Base-by-base conservation (phyloP, 495 filamentous ascomycete genomes). In the Jackrogersella minutella region DNA sequence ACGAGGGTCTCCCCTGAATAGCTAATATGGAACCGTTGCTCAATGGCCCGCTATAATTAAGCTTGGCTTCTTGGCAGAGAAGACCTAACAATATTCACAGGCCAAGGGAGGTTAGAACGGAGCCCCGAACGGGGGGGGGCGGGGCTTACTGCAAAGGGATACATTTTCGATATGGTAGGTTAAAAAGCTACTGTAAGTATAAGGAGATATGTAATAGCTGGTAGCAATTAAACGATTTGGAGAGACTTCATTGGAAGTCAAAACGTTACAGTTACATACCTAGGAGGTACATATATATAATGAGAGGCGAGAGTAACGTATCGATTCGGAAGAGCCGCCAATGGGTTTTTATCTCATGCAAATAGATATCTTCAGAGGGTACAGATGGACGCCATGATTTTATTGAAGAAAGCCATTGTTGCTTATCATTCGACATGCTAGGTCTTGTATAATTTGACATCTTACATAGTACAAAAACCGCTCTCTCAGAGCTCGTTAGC, bases 1-100 rank as follows among this genome's bases (percentile, higher is more conserved):
- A 65, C 66, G 62, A 64, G 66, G 66, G 51, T 37, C 36, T 22
- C 61, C 66, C 66, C 61, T 69, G 66, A 58, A 61, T 39, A 7
- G 43, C 50, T 62, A 69, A 69, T 65, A 69, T 65, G 62, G 61
- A 65, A 61, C 51, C 55, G 36, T 58, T 44, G 44, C 34, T 41
- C 50, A 53, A 58, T 57, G 66, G 46, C 34, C 56, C 60, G 43
- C 55, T 41, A 43, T 14, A 56, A 60, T 53, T n/a, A 50, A 52
- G 50, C 66, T 69, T 69, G 66, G 60, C 56, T 22, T 13, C 60
- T 68, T 62, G 58, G 64, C 58, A 43, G 39, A 49, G 49, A 17
- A 40, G 50, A 10, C 49, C 51, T 36, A 60, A 26, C 31, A 16
- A 30, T 5, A 31, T 33, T 8, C 54, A 41, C 37, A 22, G 34